phyloP scores from a whole-genome alignment of 805 yeast species.

The Maudiozyma serrabonitensis region DNA sequence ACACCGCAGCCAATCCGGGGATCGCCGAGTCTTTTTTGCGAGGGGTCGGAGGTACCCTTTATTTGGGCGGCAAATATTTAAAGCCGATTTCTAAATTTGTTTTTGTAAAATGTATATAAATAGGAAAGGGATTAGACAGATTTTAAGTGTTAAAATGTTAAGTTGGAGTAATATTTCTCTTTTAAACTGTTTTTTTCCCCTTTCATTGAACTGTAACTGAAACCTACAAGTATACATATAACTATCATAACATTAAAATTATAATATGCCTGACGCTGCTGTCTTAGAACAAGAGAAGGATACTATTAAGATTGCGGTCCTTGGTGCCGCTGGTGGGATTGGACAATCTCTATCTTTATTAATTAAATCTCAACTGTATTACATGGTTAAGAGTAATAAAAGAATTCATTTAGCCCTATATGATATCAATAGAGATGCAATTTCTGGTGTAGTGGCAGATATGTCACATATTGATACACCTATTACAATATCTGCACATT shows the following conservation, averaged over 20 bases:
- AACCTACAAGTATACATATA: background rate
- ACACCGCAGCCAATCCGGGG: no score
- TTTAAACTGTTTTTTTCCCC: no score
- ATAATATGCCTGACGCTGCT: background rate
- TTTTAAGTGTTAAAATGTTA: no score
- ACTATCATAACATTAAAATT: background rate
- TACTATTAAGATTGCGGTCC: slow-evolving; percentile 59
- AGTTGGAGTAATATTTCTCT: no score
- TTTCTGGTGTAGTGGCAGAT: slow-evolving; percentile 82
- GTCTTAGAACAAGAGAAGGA: background rate
- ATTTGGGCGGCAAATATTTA: no score
- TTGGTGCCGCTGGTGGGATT: slow-evolving; percentile 92
- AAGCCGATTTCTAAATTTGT: no score
- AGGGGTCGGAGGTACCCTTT: no score
- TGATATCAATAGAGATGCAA: slow-evolving; percentile 59
- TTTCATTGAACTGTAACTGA: no score
- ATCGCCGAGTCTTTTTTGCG: no score
- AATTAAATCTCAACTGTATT: slow-evolving; percentile 42
- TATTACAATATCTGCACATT: slow-evolving; percentile 49
- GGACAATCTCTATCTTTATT: slow-evolving; percentile 87
- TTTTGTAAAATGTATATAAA: no score
- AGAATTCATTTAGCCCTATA: slow-evolving; percentile 48
- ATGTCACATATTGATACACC: slow-evolving; percentile 72
- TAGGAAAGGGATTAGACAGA: no score
- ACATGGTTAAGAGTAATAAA: slow-evolving; percentile 22